Percentiles rank a stretch among this genome's conserved stretches.
phyloP scores from a whole-genome alignment of 768 basidiomycete genomes.

The Leccinum ochraceum region DNA sequence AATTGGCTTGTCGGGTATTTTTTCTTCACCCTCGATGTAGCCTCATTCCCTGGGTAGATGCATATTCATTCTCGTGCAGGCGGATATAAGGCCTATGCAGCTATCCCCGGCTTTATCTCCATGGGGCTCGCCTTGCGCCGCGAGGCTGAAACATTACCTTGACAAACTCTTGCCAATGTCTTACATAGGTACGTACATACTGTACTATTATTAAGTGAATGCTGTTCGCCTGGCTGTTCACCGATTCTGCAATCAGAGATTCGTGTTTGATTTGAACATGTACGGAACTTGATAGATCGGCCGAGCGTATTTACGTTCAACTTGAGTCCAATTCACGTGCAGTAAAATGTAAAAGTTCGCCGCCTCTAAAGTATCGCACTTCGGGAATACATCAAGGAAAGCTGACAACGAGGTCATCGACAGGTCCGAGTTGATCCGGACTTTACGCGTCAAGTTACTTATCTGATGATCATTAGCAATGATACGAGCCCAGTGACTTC shows the following conservation, averaged over 20 bases:
- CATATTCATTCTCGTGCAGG: conserved; percentile 13
- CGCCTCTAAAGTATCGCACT: background rate
- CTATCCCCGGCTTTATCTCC: conserved; percentile 1
- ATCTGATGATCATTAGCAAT: background rate
- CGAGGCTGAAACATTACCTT: conserved; percentile 14
- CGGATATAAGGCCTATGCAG: background rate
- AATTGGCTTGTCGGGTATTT: conserved; percentile 29
- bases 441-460: no score
- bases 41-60: conserved; percentile 39
- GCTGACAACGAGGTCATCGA: background rate
- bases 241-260: background rate
- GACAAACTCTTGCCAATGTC: background rate
- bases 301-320: background rate
- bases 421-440: background rate
- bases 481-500: background rate
- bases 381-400: background rate
- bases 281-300: background rate
- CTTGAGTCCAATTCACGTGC: background rate
- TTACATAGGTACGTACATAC: conserved; percentile 14
- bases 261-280: background rate
- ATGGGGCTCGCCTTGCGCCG: background rate
- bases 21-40: conserved; percentile 17
- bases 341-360: background rate
- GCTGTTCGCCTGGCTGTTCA: background rate
- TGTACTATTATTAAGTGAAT: background rate